Evolutionary conservation across 2,329 filamentous ascomycete species (phyloP), one percentile per base, ranked within the genome.

Genomic region (Phoma sp.): DNA sequence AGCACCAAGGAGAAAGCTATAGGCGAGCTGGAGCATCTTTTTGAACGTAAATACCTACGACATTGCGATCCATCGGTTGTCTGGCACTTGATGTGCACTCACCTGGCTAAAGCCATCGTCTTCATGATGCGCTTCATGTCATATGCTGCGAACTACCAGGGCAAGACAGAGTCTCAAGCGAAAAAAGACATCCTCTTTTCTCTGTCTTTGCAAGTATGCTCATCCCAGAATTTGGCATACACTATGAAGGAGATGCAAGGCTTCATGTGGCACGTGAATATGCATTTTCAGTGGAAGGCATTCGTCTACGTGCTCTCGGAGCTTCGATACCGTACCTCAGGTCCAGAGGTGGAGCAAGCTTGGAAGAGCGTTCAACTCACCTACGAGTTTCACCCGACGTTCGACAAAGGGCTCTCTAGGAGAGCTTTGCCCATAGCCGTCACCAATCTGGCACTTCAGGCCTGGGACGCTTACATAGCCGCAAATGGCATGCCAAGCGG

Each of bases 221-320:
- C 77, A 38, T 72, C 75, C 32, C 74, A 79, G 51, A 79, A 75
- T 39, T 61, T 79, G 19, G 69, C 70, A 0, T 75, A 78, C 47
- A 74, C 70, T 1, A 78, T 75, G 27, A 67, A 71, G 25, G 69
- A 70, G 21, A 68, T 78, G 47, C 71, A 74, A 32, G 70, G 73
- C n/a, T 82, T 77, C 54, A 62, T 71, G 24, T 82, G 80, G 79
- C 78, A 81, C 61, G 70, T 77, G 46, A 74, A 80, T 24, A 69
- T 75, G 25, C 76, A 81, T 35, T 84, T 82, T 64, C 76, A 78
- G 19, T 84, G 81, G 81, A 81, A 83, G 48, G 76, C 80, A 9
- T 76, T 82, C 39, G 78, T 83, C n/a, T 79, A 81, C 61, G 73
- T 84, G 40, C 67, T 84, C 31, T 63, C 61, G 1, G 64, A 72